phyloP scores from a whole-genome alignment of 1,284 basidiomycete species.

The Golubevia pallescens region DNA sequence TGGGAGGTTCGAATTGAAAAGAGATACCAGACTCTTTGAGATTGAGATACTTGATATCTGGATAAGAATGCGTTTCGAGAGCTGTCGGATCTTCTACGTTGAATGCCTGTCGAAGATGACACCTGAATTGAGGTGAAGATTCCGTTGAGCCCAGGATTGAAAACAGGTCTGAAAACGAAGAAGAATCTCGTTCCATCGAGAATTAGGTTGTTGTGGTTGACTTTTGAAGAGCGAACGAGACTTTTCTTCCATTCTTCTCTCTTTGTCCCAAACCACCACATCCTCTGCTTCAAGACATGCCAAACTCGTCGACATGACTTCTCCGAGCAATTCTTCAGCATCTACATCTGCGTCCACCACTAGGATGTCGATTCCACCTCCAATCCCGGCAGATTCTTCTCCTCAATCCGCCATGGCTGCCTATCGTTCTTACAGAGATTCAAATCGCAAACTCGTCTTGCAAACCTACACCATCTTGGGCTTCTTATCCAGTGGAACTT shows the following conservation, averaged over 20 bases:
- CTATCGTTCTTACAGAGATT: constrained; percentile 46
- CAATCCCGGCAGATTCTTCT: background rate
- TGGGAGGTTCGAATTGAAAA: constrained; percentile 2
- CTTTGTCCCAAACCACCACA: background rate
- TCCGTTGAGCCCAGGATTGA: constrained; percentile 1
- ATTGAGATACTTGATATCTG: constrained; percentile 7
- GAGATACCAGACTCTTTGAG: background rate
- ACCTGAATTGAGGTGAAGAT: background rate
- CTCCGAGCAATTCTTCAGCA: background rate
- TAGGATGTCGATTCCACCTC: background rate
- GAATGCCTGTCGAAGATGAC: background rate
- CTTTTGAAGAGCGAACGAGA: background rate
- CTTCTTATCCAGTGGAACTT: constrained; percentile 97
- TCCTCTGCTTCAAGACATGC: background rate
- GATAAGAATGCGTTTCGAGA: background rate
- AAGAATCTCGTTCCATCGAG: background rate
- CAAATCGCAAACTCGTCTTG: constrained; percentile 36
- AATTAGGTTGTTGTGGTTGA: background rate
- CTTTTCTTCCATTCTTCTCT: background rate
- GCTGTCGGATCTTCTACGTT: background rate
- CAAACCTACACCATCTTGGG: constrained; percentile 82
- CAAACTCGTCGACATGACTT: background rate
- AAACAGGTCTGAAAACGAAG: background rate
- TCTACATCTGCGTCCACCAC: background rate
- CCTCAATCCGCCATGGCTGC: constrained; percentile 30